Base-by-base conservation (phyloP, 2,329 filamentous ascomycete genomes). In the Podosphaera xanthii region DNA sequence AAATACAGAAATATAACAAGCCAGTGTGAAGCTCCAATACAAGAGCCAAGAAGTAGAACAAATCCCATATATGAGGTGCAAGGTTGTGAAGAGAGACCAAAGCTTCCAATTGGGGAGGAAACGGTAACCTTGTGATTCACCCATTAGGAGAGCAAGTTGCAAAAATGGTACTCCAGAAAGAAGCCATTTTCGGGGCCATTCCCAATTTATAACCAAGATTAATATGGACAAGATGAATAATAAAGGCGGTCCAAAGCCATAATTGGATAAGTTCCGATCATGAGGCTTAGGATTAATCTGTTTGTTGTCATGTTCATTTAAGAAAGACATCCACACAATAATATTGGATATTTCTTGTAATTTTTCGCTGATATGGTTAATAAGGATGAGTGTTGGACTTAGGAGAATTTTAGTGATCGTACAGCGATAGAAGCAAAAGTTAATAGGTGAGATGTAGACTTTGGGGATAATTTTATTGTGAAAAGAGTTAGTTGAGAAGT, bases 11-110 rank as follows among this genome's bases (percentile, higher is more conserved):
- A 72, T 70, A 63, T 74, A 77, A 62, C 74, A 76, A 0, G 63
- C 54, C 0, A 65, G 63, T 2, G 69, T 64, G 62, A 75, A 77
- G 0, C 71, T 62, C 63, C 70, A 71, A 59, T 74, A 73, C 0
- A 78, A 69, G 0, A 78, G 71, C 76, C 76, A 78, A 62, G 76
- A 77, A 12, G 75, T 77, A 10, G 75, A 70, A 53, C 69, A 72
- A 9, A 77, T 67, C 2, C 71, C 70, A 63, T 77, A 78, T 0
- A 68, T 61, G 2, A 77, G 65, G 61, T 77, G 76, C 34, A 77
- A 62, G 0, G 71, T 72, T 1, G 72, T 66, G 57, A 77, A 67
- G 1, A 76, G 62, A 0, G 73, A 70, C 74, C 75, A 77, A 2
- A 77, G 63, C 1, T 74, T 73, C 35, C 75, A 65, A 33, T 67